phyloP scores from a whole-genome alignment of 1,139 yeast genomes.

The Nadsonia commutata region DNA sequence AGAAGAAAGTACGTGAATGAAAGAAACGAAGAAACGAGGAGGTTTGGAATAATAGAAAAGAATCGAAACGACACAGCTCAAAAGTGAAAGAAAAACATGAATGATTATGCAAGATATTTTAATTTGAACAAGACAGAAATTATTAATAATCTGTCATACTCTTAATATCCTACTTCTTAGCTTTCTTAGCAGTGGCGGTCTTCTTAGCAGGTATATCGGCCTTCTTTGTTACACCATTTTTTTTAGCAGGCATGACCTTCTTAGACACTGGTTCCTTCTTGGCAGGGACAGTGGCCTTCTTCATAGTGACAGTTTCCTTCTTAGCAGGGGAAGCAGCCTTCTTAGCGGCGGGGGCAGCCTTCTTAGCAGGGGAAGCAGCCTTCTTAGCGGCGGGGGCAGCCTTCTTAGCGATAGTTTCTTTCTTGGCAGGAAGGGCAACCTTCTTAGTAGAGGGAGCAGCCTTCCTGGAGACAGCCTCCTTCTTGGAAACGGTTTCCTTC shows the following conservation, averaged over 20 bases:
- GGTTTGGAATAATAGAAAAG: no score
- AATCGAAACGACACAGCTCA: no score
- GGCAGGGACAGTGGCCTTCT: conserved; percentile 2
- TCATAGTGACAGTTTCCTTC: conserved; percentile 1
- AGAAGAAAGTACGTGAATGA: no score
- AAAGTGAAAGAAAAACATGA: no score
- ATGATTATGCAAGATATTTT: no score
- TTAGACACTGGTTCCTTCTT: conserved; percentile 7
- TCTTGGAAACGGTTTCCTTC: conserved; percentile 6
- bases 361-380: conserved; percentile 12
- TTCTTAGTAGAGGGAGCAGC: conserved; percentile 11
- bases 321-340: conserved; percentile 6
- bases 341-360: conserved; percentile 8
- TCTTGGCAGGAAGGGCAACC: conserved; percentile 8
- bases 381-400: conserved; percentile 12
- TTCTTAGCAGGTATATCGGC: conserved; percentile 18
- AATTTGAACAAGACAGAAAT: no score
- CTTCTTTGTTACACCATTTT: conserved; percentile 13
- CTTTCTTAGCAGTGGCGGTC: conserved; percentile 18
- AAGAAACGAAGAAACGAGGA: no score
- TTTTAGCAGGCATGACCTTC: conserved; percentile 11
- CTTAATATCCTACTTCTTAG: conserved; percentile 19
- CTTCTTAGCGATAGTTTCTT: conserved; percentile 5
- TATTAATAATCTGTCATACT: no score
- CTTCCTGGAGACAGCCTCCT: conserved; percentile 11